Conservation (phyloP, 805 yeast species). For the Lipomyces kockii region DNA sequence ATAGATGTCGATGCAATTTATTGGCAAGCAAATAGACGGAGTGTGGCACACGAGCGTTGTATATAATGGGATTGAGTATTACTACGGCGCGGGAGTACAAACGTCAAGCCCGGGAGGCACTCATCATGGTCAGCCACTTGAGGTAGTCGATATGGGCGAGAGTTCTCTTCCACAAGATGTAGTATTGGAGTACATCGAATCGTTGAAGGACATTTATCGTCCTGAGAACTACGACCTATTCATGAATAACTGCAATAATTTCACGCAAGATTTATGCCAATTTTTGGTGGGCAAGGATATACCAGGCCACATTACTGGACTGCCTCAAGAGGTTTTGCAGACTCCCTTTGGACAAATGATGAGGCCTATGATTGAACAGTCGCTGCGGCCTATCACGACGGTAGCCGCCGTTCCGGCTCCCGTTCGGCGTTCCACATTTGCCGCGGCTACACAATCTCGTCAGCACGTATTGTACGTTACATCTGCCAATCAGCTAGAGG, state of each 20-base stretch:
- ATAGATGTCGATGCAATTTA: constrained; percentile 50
- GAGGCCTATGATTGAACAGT: constrained; percentile 45
- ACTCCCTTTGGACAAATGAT: constrained; percentile 60
- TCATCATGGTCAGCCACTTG: constrained; percentile 62
- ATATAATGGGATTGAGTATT: constrained; percentile 60
- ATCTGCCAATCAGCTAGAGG: constrained; percentile 27
- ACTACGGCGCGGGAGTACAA: constrained; percentile 63
- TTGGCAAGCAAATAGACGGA: constrained; percentile 61
- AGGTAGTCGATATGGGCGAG: constrained; percentile 58
- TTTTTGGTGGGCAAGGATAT: constrained; percentile 61
- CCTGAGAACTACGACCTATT: constrained; percentile 60
- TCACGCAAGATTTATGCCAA: constrained; percentile 60
- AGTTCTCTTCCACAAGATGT: constrained; percentile 59
- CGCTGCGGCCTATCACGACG: constrained; percentile 40
- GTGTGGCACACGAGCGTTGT: constrained; percentile 67
- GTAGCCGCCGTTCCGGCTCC: constrained; percentile 25
- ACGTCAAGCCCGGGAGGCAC: constrained; percentile 56
- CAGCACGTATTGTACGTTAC: constrained; percentile 26
- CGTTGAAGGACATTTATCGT: constrained; percentile 53
- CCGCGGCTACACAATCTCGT: neutral
- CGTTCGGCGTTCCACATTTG: neutral
- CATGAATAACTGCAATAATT: constrained; percentile 70
- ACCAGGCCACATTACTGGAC: constrained; percentile 56
- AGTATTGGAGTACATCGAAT: constrained; percentile 58
- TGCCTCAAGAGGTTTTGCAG: constrained; percentile 58